Base-by-base conservation (phyloP, 1,284 basidiomycete genomes). In the Trametes versicolor region DNA sequence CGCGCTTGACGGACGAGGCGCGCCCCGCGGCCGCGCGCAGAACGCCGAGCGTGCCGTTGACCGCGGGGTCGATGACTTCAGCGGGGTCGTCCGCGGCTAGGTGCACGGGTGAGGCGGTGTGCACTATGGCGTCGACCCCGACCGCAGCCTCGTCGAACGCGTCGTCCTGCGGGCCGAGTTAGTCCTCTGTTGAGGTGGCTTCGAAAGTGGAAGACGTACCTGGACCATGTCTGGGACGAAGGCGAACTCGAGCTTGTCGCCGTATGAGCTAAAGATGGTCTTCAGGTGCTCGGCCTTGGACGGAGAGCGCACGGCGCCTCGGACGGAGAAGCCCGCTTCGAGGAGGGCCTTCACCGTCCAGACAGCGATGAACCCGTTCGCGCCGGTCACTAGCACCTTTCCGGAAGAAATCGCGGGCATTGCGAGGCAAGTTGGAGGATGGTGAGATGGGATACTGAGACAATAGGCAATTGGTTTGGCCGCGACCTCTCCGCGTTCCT, bases 151-250 rank as follows among this genome's bases (percentile, higher is more conserved):
- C 76, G 60, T 82, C 79, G 64, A 82, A 83, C 2, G 76, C 80
- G 13, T 77, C 78, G 37, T 72, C 70, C 76, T 78, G 50, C 8
- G 13, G 6, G 5, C 17, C 25, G 49, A 79, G 84, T 87, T 79
- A 94, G 53, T 92, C n/a, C 12, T 15, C 85, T 12, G 82, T 84
- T 45, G 79, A 75, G 72, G 89, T 90, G 70, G 83, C 86, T 41
- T 77, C 72, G 9, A 73, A 62, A 1, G 0, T n/a, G n/a, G 85
- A 82, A 79, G n/a, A 72, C 77, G 52, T 56, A 85, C 82, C 78
- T 82, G 74, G 8, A 80, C 82, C 68, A 89, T 85, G 71, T 89
- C 87, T 54, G 83, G 79, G 0, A 87, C 86, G 36, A 87, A 78
- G 32, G 80, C 81, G 70, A 82, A 73, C 66, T 84, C 82, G 65